Conservation (phyloP, 108 stramenopile species). For the Skeletonema costatum region DNA sequence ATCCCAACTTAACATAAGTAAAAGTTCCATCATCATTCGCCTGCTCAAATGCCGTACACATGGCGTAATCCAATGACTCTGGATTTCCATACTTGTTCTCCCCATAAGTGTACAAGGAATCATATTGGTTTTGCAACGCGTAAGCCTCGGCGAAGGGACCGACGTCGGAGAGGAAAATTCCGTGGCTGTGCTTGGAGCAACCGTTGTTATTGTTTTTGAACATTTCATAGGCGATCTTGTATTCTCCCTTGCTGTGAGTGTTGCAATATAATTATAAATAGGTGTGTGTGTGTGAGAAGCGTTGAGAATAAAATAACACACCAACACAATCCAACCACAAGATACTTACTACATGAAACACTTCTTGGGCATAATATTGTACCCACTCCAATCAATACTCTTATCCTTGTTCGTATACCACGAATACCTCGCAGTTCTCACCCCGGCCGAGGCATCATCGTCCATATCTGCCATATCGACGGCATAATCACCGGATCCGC, state of each 20-base stretch:
- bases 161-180: slow-evolving; percentile 38
- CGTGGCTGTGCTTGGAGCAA: slow-evolving; percentile 26
- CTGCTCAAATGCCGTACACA: slow-evolving; percentile 25
- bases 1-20: slow-evolving; percentile 46
- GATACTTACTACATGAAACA: slow-evolving; percentile 42
- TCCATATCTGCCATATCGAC: neutral
- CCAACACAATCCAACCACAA: neutral
- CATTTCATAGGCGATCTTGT: slow-evolving; percentile 38
- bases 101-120: slow-evolving; percentile 13
- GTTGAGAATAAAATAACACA: neutral
- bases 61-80: slow-evolving; percentile 25
- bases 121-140: slow-evolving; percentile 30
- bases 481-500: neutral
- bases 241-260: slow-evolving; percentile 34
- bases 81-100: slow-evolving; percentile 42
- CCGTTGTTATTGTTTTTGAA: slow-evolving; percentile 37
- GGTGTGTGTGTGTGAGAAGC: neutral
- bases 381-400: slow-evolving; percentile 24
- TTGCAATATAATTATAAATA: neutral
- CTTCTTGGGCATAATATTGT: slow-evolving; percentile 26
- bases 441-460: slow-evolving; percentile 19
- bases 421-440: slow-evolving; percentile 27
- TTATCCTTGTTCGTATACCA: slow-evolving; percentile 28
- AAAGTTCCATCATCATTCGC: slow-evolving; percentile 32
- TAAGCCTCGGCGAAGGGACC: slow-evolving; percentile 40